A percentile compares a stretch with the other conserved stretches of the same genome.
Evolutionary conservation across 306 rosid species (phyloP).

Genomic region (Cucurbita pepo): DNA sequence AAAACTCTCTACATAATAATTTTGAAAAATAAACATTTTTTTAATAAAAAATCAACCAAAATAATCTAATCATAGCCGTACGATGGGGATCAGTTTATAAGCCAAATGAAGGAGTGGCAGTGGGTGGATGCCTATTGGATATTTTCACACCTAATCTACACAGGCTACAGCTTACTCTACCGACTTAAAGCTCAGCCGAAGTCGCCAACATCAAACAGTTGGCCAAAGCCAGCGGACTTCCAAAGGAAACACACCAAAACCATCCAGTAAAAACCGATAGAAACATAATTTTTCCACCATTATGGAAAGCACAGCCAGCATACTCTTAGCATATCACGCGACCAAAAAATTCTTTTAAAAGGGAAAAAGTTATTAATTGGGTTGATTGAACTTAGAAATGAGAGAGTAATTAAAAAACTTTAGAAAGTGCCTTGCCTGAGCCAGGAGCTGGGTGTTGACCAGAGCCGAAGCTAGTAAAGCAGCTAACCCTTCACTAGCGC

Average conservation of each 20-base stretch:
- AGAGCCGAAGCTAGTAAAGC: slow-evolving; percentile 50
- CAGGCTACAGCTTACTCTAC: neutral
- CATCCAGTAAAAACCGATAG: neutral
- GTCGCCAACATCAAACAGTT: neutral
- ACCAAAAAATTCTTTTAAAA: neutral
- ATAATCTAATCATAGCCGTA: neutral
- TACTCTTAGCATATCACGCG: neutral
- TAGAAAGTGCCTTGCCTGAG: slow-evolving; percentile 28
- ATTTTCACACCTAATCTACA: neutral
- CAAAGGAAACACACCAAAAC: neutral
- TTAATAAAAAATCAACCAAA: neutral
- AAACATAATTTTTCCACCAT: neutral
- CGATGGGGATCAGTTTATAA: neutral
- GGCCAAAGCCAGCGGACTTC: neutral
- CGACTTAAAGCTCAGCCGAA: slow-evolving; percentile 1
- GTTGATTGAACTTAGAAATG: neutral
- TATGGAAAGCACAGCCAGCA: neutral
- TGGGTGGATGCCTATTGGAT: neutral
- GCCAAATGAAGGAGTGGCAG: neutral
- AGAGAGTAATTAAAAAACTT: neutral
- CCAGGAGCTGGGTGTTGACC: slow-evolving; percentile 39
- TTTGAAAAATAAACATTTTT: neutral
- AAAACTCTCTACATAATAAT: neutral
- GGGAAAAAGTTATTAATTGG: neutral
- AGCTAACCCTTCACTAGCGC: slow-evolving; percentile 40